Evolutionary conservation across 2,329 filamentous ascomycete genomes (phyloP).

Genomic region (Monosporascus sp.): DNA sequence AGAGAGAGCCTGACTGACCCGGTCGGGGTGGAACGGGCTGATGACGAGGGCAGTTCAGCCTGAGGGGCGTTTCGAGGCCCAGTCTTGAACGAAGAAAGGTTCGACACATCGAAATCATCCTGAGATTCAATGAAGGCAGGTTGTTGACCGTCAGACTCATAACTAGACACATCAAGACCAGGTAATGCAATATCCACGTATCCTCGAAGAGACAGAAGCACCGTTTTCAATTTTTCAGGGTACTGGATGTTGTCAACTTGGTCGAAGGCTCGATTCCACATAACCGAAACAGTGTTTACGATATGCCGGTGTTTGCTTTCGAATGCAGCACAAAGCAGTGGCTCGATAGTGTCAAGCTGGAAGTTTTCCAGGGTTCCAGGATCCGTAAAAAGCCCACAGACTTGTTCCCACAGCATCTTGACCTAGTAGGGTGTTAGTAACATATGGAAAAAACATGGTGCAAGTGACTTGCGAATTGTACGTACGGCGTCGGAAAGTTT

Average conservation of each 20-base stretch:
- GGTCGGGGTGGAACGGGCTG: constrained; percentile 26
- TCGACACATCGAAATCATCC: constrained; percentile 34
- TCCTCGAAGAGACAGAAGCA: constrained; percentile 55
- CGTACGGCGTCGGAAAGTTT: constrained; percentile 40
- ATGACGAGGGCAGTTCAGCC: constrained; percentile 15
- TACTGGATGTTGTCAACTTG: constrained; percentile 55
- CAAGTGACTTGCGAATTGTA: constrained; percentile 4
- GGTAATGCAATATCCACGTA: constrained; percentile 43
- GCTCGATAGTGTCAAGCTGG: constrained; percentile 49
- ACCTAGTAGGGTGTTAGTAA: constrained; percentile 35
- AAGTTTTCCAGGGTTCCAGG: constrained; percentile 31
- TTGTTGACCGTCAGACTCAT: constrained; percentile 33
- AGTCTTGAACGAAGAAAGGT: constrained; percentile 19
- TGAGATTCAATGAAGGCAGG: constrained; percentile 43
- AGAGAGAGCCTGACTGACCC: constrained; percentile 27
- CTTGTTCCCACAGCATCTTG: constrained; percentile 42
- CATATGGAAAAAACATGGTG: not conserved
- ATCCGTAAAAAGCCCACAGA: constrained; percentile 35
- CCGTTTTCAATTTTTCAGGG: constrained; percentile 56
- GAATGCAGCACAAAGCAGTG: constrained; percentile 50
- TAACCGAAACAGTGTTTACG: constrained; percentile 43
- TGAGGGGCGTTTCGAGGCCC: constrained; percentile 6
- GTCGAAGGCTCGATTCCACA: constrained; percentile 69
- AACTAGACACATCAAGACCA: constrained; percentile 33
- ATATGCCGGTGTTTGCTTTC: constrained; percentile 50